These are phyloP conservation scores for Hsuehochloa calcarea DNA, from an alignment of 176 grass and related monocot species.

Conservation along the genomic window DNA sequence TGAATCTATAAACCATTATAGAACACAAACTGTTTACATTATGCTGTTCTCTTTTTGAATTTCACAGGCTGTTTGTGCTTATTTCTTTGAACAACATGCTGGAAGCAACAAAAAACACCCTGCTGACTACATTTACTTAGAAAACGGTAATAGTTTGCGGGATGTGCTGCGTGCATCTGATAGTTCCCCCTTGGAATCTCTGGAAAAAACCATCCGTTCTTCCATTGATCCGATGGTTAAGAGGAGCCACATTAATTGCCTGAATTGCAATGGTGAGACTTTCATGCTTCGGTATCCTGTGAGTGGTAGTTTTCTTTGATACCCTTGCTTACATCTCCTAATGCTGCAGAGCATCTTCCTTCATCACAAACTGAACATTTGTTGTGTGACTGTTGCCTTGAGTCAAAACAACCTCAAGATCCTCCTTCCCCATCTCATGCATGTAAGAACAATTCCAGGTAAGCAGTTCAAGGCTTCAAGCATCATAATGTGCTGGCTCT, in stretches of 20 bases:
- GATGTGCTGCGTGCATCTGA: constrained; percentile 50
- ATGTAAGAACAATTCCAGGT: constrained; percentile 45
- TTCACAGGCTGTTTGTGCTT: constrained; percentile 62
- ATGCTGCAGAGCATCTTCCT: constrained; percentile 38
- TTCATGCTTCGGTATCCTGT: constrained; percentile 14
- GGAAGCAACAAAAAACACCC: constrained; percentile 80
- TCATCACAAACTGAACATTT: constrained; percentile 40
- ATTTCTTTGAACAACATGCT: constrained; percentile 71
- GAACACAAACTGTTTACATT: constrained; percentile 19
- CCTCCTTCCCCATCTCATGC: constrained; percentile 23
- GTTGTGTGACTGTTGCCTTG: constrained; percentile 47
- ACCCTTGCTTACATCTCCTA: constrained; percentile 31
- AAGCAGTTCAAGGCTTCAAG: neutral
- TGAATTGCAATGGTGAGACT: constrained; percentile 62
- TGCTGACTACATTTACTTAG: constrained; percentile 66
- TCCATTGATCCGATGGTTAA: constrained; percentile 44
- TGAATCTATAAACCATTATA: neutral
- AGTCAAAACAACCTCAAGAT: constrained; percentile 49
- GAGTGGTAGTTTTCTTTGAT: constrained; percentile 3
- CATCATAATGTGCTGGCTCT: constrained; percentile 12
- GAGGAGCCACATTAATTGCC: constrained; percentile 41
- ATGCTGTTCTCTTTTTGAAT: constrained; percentile 12
- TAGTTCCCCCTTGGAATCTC: constrained; percentile 45
- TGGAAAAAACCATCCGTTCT: constrained; percentile 53
- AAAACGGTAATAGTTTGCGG: constrained; percentile 65